Evolutionary conservation across 2,329 filamentous ascomycete genomes (phyloP), one percentile per base, ranked within the genome.

Genomic region (Cladosporium oxysporum): DNA sequence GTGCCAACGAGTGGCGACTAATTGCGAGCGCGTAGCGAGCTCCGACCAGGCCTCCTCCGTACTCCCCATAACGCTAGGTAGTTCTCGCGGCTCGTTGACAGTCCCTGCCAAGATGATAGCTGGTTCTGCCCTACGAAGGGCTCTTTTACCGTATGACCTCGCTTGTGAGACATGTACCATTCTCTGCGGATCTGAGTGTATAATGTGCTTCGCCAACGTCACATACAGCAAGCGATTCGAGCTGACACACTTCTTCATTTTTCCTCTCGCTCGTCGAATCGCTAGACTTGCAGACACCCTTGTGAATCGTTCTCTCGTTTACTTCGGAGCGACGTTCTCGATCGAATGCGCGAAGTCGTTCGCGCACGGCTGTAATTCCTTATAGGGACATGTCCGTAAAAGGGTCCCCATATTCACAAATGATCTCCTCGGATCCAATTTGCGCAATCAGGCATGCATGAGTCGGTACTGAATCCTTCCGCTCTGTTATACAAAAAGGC

Each of bases 351-450:
- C 18, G 29, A 31, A 21, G 18, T 47, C 14, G 18, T 49, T 49
- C 58, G 58, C 26, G 58, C 28, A 61, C 58, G 58, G 58, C 58
- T 61, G 29, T 50, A 29, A 21, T 61, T 61, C 58, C 58, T 29
- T 50, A 61, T 49, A 50, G 41, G 41, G 58, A 29, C 31, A 33
- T 31, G 58, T 31, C 58, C 58, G 58, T 61, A 29, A 10, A 61
- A 61, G 41, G 41, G 58, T 28, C 58, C 44, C 37, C 29, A 49
- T 21, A 61, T 23, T 44, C 41, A 61, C 41, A 58, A 37, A 61
- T 50, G 58, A 47, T 33, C 58, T 61, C 28, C 41, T 61, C 44
- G 41, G 58, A 26, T 28, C 37, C 26, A 26, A 49, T 23, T 28
- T 47, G 41, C 41, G 18, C 31, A 44, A 21, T 28, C 41, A 33